Base-by-base conservation (phyloP, 106 monocot species). In the Platanthera guangdongensis region DNA sequence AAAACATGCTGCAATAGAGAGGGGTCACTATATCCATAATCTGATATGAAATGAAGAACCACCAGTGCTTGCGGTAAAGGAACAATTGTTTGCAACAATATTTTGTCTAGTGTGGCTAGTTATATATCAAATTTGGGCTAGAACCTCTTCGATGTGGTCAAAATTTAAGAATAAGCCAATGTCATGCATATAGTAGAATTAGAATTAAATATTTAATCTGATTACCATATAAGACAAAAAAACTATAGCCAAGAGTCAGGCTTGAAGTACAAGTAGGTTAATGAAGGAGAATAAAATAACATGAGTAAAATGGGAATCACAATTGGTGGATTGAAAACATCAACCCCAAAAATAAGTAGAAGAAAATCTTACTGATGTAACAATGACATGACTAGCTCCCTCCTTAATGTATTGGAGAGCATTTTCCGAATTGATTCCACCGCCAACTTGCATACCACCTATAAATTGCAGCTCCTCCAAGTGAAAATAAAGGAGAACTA, bases 381-480 rank as follows among this genome's bases (percentile, higher is more conserved):
- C 89, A 82, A 97, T 97, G 75, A 97, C 97, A 84, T 97, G 97
- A 65, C 91, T 94, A 21, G 94, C 97, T 57, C 94, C 94, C 82
- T 91, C 91, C 1, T 94, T 78, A 12, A 97, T 79, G 74, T 91
- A 97, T 72, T 47, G 80, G 50, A 80, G 49, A 52, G 94, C 91
- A 82, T 94, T 97, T 45, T 87, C 85, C 9, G 73, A 74, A 83
- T 94, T 97, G 78, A 97, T 91, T 12, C 97, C 97, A 71, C 97
- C 97, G 77, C 97, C 97, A 86, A 97, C 83, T 90, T 97, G 97
- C 83, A 97, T 73, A 21, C 97, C 91, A 75, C 97, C 94, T 97
- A 71, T 14, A 80, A 84, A 39, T 76, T 71, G 73, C 39, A 70
- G 78, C 32, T 77, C 72, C 72, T 10, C 72, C 72, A 72, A 72